These are phyloP conservation scores for button mushroom (Agaricus bisporus) DNA, from an alignment of 768 basidiomycete genomes.

Conservation along the genomic window DNA sequence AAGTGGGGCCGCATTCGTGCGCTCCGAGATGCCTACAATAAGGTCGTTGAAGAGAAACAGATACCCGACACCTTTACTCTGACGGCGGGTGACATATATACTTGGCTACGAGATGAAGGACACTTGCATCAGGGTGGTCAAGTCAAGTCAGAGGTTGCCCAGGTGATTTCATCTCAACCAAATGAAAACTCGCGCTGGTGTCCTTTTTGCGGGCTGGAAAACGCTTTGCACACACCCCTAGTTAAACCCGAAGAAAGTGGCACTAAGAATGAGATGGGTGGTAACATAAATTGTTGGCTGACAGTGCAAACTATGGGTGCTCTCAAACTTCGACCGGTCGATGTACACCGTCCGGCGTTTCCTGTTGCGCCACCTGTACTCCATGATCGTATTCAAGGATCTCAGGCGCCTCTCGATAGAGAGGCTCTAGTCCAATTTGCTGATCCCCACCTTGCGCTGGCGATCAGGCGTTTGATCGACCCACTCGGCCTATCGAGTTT, in stretches of 20 bases:
- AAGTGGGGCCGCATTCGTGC: constrained; percentile 46
- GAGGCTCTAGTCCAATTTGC: constrained; percentile 20
- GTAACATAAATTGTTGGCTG: constrained; percentile 16
- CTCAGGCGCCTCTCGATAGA: not conserved
- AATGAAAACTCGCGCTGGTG: constrained; percentile 4
- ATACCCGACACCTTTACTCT: constrained; percentile 20
- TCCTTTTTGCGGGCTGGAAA: constrained; percentile 1
- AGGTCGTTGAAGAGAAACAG: constrained; percentile 13
- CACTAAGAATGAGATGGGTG: not conserved
- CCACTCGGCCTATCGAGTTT: constrained; percentile 4
- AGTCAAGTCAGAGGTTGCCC: not conserved
- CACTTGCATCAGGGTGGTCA: constrained; percentile 22
- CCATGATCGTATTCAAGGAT: not conserved
- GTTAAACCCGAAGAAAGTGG: not conserved
- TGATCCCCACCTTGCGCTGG: constrained; percentile 28
- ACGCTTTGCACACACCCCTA: not conserved
- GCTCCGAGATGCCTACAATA: constrained; percentile 34
- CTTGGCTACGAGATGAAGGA: constrained; percentile 38
- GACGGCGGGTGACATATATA: constrained; percentile 37
- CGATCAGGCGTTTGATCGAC: constrained; percentile 17
- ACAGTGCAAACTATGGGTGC: constrained; percentile 19
- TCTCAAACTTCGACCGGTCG: constrained; percentile 24
- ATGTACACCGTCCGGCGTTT: constrained; percentile 13
- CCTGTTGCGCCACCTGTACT: not conserved
- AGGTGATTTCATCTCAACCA: not conserved